Conservation (phyloP, 306 rosid genomes). For the Pyrus pyrifolia region DNA sequence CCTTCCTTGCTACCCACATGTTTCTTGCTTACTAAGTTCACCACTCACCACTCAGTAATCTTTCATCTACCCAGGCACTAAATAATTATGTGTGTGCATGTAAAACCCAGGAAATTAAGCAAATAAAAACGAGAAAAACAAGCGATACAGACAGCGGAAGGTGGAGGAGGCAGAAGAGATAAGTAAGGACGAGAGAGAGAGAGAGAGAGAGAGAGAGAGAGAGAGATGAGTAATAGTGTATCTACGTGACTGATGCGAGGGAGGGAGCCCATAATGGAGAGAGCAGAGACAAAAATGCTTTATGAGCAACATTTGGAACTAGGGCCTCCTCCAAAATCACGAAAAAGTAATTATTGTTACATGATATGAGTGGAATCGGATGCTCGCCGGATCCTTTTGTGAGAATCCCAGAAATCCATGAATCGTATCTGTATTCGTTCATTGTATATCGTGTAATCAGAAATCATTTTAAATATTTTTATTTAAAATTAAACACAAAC, state of each 20-base stretch:
- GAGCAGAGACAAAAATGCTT: constrained; percentile 8
- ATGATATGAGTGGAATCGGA: neutral
- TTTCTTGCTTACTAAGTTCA: neutral
- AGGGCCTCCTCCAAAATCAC: neutral
- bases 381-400: no score
- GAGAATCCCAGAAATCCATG: accelerated
- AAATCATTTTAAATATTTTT: no score
- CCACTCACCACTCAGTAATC: no score
- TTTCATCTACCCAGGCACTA: no score
- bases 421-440: accelerated
- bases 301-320: neutral
- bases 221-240: neutral
- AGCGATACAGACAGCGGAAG: neutral
- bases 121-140: no score
- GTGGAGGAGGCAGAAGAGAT: neutral
- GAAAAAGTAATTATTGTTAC: neutral
- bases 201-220: no score
- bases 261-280: neutral
- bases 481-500: no score
- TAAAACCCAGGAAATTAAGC: no score
- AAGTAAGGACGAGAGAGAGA: no score
- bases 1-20: neutral
- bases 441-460: no score
- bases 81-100: no score
- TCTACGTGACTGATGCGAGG: neutral